Evolutionary conservation across 208 protist species (phyloP), one percentile per base, ranked within the genome.

Genomic region (Wallacemonas rigidus): DNA sequence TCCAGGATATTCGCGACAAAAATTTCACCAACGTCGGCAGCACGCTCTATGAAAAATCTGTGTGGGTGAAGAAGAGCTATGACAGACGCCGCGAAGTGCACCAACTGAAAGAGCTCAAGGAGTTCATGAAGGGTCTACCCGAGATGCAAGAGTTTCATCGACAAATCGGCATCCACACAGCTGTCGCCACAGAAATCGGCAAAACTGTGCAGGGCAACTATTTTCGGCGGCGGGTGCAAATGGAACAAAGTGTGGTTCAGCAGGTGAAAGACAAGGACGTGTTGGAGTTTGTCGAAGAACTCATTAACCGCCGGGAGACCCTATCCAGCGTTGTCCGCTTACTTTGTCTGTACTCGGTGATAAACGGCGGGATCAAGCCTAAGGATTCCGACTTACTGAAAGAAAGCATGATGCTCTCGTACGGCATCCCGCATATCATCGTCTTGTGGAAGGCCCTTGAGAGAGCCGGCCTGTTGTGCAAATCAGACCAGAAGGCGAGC

Each of bases 91-190:
- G 94, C 47, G 86, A 93, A 53, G 84, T 96, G 2, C 81, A 94
- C n/a, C 76, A 95, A 56, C 72, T 97, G 35, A 92, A 88, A 67
- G 88, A 97, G 56, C 64, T 96, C 48, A 93, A 93, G 45, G 89
- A 96, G 58, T 97, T 95, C 71, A 91, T 97, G 85, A 87, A 93
- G 54, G 79, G 79, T 2, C 76, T 97, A 2, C 83, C 89, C 3
- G 87, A 95, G 69, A 90, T 97, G 83, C 89, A 95, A 53, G 90
- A 97, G 61, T 77, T 89, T 47, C 89, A 96, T 71, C 80, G 83
- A 15, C 71, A 91, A 65, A 87, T 91, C 76, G 88, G 82, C 35
- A 75, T 96, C 56, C 91, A 97, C 75, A 93, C 89, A 5, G 74
- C 73, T 26, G 80, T 97, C 74, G 89, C 92, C 4, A 92, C 80